Evolutionary conservation across 2,329 filamentous ascomycete species (phyloP), one percentile per base, ranked within the genome.

Genomic region (Penicillium aurantiogriseum): DNA sequence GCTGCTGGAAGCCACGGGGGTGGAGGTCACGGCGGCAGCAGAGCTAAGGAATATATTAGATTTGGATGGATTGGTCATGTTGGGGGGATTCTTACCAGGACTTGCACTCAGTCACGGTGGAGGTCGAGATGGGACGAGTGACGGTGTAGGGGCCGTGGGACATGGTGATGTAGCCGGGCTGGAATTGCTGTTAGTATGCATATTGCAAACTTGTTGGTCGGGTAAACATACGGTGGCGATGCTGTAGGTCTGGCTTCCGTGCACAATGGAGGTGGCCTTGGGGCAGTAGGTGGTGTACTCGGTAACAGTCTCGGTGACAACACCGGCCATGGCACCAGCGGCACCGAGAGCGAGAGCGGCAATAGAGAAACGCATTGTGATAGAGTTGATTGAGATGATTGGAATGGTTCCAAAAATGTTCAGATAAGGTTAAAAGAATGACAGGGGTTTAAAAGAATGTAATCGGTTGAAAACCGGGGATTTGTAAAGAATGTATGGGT

Each of bases 231-330:
- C 83, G 78, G 82, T 79, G 64, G 86, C 86, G 77, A 91, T 80
- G 68, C 83, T 88, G 82, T 88, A 89, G 77, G 87, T 89, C 74
- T 82, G 80, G 76, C 76, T 79, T 72, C 81, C 83, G 78, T 88
- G 80, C 70, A 82, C 83, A 76, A 90, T 76, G 67, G 79, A 75
- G 67, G 88, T 90, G 64, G 88, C 74, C 65, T 71, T 80, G 23
- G 88, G 87, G 85, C 89, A 91, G 85, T 82, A 90, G 72, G 88
- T 91, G 77, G 83, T 86, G 80, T 84, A 84, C 57, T 79, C 76
- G 57, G 85, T 86, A 63, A 90, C 83, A 64, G 85, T 79, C 81
- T 88, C 84, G 66, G 87, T 90, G 77, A 81, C 81, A 76, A 72
- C 58, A 50, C 56, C 59, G 56, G 75, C 76, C 51, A 71, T 63